Evolutionary conservation across 1,139 yeast species (phyloP).

Genomic region (Fermentozyma sake): DNA sequence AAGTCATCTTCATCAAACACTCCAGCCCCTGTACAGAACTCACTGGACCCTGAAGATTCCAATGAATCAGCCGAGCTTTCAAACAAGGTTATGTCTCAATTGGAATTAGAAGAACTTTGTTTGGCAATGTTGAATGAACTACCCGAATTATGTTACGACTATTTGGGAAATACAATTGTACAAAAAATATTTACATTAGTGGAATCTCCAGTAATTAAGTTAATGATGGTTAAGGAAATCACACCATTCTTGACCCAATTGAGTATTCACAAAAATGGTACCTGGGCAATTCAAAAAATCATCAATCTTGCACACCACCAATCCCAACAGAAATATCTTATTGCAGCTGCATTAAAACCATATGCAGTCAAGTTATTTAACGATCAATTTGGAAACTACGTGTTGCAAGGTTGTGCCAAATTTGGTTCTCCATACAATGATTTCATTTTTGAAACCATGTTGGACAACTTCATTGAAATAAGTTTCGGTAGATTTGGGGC

Average conservation of each 20-base stretch:
- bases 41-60: slow-evolving; percentile 1
- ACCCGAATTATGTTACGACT: slow-evolving; percentile 89
- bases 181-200: slow-evolving; percentile 81
- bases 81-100: slow-evolving; percentile 22
- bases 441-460: slow-evolving; percentile 81
- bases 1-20: not conserved
- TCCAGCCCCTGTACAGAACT: not conserved
- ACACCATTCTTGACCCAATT: slow-evolving; percentile 82
- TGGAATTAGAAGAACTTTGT: slow-evolving; percentile 79
- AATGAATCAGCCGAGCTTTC: no score
- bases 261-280: slow-evolving; percentile 96
- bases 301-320: slow-evolving; percentile 63
- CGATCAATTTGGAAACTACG: slow-evolving; percentile 97
- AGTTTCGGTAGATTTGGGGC: slow-evolving; percentile 93
- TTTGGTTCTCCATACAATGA: slow-evolving; percentile 87
- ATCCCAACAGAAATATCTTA: slow-evolving; percentile 61
- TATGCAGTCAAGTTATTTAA: slow-evolving; percentile 82
- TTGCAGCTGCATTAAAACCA: slow-evolving; percentile 70
- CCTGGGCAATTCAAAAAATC: slow-evolving; percentile 98
- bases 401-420: slow-evolving; percentile 87
- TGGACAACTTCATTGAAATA: slow-evolving; percentile 75
- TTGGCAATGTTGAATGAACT: slow-evolving; percentile 83
- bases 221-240: slow-evolving; percentile 75
- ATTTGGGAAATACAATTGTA: slow-evolving; percentile 91
- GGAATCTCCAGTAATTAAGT: slow-evolving; percentile 62